These are phyloP conservation scores for Olyra latifolia DNA, from an alignment of 176 grass and related monocot genomes.

Conservation along the genomic window DNA sequence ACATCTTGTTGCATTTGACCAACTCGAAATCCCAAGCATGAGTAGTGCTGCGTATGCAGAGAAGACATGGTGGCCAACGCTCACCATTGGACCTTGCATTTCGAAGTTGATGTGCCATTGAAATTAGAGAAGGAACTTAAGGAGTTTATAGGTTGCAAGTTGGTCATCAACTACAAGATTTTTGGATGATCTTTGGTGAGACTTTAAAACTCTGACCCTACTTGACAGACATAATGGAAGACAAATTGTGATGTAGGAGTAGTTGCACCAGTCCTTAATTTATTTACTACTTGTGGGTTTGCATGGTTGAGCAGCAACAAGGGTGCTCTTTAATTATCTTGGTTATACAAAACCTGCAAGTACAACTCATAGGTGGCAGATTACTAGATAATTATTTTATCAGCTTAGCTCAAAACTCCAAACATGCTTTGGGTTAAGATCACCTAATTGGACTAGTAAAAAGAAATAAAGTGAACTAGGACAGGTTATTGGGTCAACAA, in stretches of 20 bases:
- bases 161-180: slow-evolving; percentile 25
- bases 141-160: slow-evolving; percentile 19
- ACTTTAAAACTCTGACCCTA: background rate
- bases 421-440: background rate
- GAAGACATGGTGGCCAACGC: background rate
- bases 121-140: background rate
- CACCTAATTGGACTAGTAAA: background rate
- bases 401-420: background rate
- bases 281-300: background rate
- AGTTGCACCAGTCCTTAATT: slow-evolving; percentile 10
- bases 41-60: background rate
- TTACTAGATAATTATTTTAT: background rate
- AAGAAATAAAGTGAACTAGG: background rate
- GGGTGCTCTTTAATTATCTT: background rate
- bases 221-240: slow-evolving; percentile 10
- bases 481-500: background rate
- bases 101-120: background rate
- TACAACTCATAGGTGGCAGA: background rate
- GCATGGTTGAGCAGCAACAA: slow-evolving; percentile 10
- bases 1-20: background rate
- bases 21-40: background rate
- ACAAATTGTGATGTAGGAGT: too few species aligned
- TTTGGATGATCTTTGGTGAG: background rate
- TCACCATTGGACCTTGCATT: background rate
- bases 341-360: background rate